Evolutionary conservation across 805 yeast genomes (phyloP).

Genomic region (Metschnikowia orientalis): DNA sequence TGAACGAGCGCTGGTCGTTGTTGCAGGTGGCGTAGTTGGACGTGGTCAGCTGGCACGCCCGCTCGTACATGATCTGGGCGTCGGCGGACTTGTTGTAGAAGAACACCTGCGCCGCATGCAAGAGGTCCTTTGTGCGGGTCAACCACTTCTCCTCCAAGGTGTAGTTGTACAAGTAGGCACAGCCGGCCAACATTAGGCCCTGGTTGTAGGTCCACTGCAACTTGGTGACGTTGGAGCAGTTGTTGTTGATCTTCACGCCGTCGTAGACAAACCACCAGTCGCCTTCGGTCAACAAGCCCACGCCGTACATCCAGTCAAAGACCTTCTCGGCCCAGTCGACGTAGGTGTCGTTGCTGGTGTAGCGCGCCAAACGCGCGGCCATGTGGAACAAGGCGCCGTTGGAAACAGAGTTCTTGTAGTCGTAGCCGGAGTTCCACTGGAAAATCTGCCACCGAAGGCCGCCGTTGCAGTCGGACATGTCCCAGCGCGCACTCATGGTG

Average conservation of each 20-base stretch:
- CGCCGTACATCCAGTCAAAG: slow-evolving; percentile 74
- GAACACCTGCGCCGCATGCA: slow-evolving; percentile 53
- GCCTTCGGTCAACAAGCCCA: slow-evolving; percentile 39
- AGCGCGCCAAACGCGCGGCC: slow-evolving; percentile 83
- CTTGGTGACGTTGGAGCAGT: slow-evolving; percentile 57
- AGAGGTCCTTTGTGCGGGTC: slow-evolving; percentile 50
- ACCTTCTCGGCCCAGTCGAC: slow-evolving; percentile 68
- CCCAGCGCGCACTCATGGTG: slow-evolving; percentile 91
- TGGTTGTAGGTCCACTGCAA: slow-evolving; percentile 86
- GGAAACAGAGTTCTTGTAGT: slow-evolving; percentile 87
- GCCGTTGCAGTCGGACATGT: slow-evolving; percentile 65
- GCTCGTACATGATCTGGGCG: slow-evolving; percentile 61
- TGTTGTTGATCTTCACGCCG: slow-evolving; percentile 57
- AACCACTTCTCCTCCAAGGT: slow-evolving; percentile 68
- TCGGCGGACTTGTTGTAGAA: slow-evolving; percentile 40
- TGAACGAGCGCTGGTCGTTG: slow-evolving; percentile 88
- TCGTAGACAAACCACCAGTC: slow-evolving; percentile 59
- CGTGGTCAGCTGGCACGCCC: slow-evolving; percentile 66
- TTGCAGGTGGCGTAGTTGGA: slow-evolving; percentile 47
- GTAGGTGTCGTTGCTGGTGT: slow-evolving; percentile 69
- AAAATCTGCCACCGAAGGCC: slow-evolving; percentile 97
- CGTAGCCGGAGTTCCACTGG: slow-evolving; percentile 90
- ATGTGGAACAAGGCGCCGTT: slow-evolving; percentile 86
- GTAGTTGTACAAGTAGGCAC: slow-evolving; percentile 73
- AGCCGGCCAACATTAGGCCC: slow-evolving; percentile 73